Evolutionary conservation across 306 rosid species (phyloP).

Genomic region (Acacia acuminata): DNA sequence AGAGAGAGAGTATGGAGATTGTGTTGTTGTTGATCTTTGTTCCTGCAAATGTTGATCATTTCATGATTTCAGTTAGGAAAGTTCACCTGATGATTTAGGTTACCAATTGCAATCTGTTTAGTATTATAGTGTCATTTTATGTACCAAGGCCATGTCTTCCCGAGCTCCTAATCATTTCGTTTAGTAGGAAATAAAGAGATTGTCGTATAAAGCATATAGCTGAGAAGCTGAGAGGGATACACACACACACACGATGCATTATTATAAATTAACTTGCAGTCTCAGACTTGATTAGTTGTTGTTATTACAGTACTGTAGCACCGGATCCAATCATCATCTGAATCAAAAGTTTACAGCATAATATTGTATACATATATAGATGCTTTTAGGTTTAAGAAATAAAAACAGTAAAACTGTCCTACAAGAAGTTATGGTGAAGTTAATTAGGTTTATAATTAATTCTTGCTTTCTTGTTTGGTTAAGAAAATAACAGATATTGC

Average conservation of each 20-base stretch:
- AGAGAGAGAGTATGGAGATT: not conserved
- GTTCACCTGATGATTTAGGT: slow-evolving; percentile 35
- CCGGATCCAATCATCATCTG: not conserved
- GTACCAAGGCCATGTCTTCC: not conserved
- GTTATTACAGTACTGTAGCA: not conserved
- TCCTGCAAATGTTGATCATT: slow-evolving; percentile 14
- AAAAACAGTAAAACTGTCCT: not conserved
- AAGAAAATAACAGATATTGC: not conserved
- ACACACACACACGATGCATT: not conserved
- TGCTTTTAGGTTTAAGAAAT: not conserved
- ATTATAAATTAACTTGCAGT: not conserved
- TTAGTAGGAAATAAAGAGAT: not conserved
- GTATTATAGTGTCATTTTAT: slow-evolving; percentile 29
- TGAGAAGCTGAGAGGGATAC: not conserved
- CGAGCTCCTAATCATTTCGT: not conserved
- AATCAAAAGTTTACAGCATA: slow-evolving; percentile 9
- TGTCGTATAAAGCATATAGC: not conserved
- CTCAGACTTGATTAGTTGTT: not conserved
- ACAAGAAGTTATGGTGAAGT: not conserved
- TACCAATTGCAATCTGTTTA: slow-evolving; percentile 23
- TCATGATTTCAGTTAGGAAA: slow-evolving; percentile 33
- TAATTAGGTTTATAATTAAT: not conserved
- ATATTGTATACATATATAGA: not conserved
- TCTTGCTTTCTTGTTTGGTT: not conserved
- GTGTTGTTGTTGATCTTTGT: slow-evolving; percentile 19